A percentile compares a stretch with the other conserved stretches of the same genome.
Conservation (phyloP, 148 eudicot genomes). For the Cornus suecica region DNA sequence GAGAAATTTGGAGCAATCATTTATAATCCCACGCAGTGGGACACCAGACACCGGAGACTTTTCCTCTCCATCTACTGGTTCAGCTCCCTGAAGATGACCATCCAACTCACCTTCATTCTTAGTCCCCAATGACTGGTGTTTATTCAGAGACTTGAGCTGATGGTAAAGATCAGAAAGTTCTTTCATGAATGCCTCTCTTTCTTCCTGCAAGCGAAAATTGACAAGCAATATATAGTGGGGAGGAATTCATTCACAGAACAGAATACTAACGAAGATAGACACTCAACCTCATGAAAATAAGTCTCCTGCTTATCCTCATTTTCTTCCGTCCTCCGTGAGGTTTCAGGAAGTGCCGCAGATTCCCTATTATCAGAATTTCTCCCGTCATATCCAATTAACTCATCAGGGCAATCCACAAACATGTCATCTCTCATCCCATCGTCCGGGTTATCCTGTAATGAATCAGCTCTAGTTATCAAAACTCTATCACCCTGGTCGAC, state of each 20-base stretch:
- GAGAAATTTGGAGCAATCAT: slow-evolving; percentile 62
- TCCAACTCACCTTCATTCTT: slow-evolving; percentile 28
- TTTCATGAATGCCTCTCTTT: slow-evolving; percentile 50
- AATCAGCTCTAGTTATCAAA: slow-evolving; percentile 41
- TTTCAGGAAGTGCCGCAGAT: slow-evolving; percentile 40
- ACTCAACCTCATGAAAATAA: slow-evolving; percentile 50
- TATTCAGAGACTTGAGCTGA: slow-evolving; percentile 51
- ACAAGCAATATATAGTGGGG: slow-evolving; percentile 6
- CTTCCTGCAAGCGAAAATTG: slow-evolving; percentile 51
- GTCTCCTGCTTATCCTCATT: slow-evolving; percentile 36
- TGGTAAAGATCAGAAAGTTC: slow-evolving; percentile 53
- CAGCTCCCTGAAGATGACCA: slow-evolving; percentile 21
- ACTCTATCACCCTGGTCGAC: slow-evolving; percentile 48
- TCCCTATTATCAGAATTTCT: slow-evolving; percentile 41
- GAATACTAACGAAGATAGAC: slow-evolving; percentile 5
- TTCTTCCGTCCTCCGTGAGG: slow-evolving; percentile 44
- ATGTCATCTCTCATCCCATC: slow-evolving; percentile 86
- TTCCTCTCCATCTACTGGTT: slow-evolving; percentile 28
- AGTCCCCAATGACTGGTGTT: slow-evolving; percentile 30
- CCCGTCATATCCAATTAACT: slow-evolving; percentile 34
- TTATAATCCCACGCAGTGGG: slow-evolving; percentile 57
- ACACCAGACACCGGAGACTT: slow-evolving; percentile 15
- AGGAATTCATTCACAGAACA: slow-evolving; percentile 17
- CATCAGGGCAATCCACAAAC: slow-evolving; percentile 96
- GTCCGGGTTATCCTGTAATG: slow-evolving; percentile 46